Base-by-base conservation (phyloP, 2,329 filamentous ascomycete species). In the Penicillium concentricum region DNA sequence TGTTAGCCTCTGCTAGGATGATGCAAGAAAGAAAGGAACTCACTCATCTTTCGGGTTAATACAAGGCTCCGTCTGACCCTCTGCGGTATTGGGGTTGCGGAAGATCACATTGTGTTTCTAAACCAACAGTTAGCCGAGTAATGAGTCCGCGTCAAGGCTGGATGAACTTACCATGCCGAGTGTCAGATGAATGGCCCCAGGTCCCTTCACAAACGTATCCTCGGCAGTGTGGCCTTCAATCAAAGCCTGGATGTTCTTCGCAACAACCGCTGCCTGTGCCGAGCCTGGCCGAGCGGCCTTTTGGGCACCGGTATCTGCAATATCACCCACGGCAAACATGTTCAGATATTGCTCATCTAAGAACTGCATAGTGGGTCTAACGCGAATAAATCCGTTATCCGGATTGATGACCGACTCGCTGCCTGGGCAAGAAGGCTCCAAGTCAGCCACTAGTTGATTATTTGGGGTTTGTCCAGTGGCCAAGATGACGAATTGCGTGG, bases 391-490 rank as follows among this genome's bases (percentile, higher is more conserved):
- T 5, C 71, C 72, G 51, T 73, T 74, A 1, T 67, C 60, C 0
- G 69, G 71, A 56, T 74, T 75, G 4, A 73, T 53, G 1, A 74
- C 56, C 1, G 67, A 67, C 8, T 61, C 58, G 0, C 45, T 26
- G 1, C 51, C 52, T 0, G 65, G 32, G 0, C 47, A 49, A 0
- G 67, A 66, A 1, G 72, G 62, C 1, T 69, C 63, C 3, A 79
- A 54, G 6, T 67, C 51, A 2, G 62, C 46, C 7, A 81, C 53
- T 5, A 80, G 66, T 15, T 68, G 61, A 13, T 77, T 79, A 39
- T 80, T 79, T 0, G 79, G 77, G n/a, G 64, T 76, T 65, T 82
- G 79, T 3, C 80, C 79, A 0, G 77, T 81, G 3, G 78, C 79
- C 1, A 76, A 64, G 26, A 82, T 79, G 43, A 69, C 78, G 65